Evolutionary conservation across 768 basidiomycete species (phyloP), one percentile per base, ranked within the genome.

Genomic region (Tulasnella sp.): DNA sequence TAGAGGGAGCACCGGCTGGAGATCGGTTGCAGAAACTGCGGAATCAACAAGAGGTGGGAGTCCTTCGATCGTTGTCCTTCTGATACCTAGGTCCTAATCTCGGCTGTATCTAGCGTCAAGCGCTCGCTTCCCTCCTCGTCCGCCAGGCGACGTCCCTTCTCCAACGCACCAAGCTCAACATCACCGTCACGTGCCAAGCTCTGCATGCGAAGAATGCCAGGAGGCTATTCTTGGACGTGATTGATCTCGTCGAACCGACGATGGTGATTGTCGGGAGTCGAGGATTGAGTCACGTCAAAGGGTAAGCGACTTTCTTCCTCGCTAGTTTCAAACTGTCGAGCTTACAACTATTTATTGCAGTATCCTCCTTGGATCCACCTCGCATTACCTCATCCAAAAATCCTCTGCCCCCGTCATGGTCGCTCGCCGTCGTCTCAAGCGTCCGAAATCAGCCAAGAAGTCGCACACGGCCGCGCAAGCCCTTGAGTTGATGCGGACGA

Each of bases 361-460:
- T 26, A 94, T 95, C 65, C 77, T 97, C 2, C 82, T 97, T 38
- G 94, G 93, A 13, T 94, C 91, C 3, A 97, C 92, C 1, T 95
- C 91, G 1, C 90, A 97, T 71, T 97, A 97, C 69, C 81, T 92
- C 49, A 88, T 90, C 47, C 86, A 91, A 76, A 93, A 91, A 72
- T 94, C 90, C 63, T 90, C 90, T 15, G 93, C 95, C 0, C 93
- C 94, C 0, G 92, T 96, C 56, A 95, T 97, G 93, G 91, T 95
- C 55, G 90, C 93, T 3, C 88, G 93, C 55, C 83, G 92, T 54
- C 78, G 93, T 11, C 83, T 96, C 70, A 90, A 89, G 71, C 83
- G 90, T 2, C 89, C 92, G 21, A 38, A 38, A 38, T 38, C 34
- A 38, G 83, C 92, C 11, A 81, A 82, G 56, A 85, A 84, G 79